Conservation (phyloP, 176 grass and related monocot species). For the Oropetium thomaeum region DNA sequence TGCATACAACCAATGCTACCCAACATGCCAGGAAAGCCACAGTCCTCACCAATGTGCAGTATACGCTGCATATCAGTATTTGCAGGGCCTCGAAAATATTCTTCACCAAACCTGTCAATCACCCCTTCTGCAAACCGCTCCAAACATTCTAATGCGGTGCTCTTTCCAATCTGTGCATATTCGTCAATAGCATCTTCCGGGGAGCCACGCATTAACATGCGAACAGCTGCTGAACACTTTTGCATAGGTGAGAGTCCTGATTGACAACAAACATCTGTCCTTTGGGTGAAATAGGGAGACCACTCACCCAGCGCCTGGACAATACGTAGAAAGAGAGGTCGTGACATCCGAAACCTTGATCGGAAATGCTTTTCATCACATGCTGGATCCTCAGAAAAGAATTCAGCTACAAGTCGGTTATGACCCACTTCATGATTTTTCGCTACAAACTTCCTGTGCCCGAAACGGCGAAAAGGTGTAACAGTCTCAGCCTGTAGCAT, state of each 20-base stretch:
- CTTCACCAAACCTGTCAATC: not conserved
- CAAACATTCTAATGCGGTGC: constrained; percentile 11
- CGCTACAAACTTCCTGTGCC: constrained; percentile 6
- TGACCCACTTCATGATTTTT: constrained; percentile 31
- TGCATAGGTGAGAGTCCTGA: constrained; percentile 17
- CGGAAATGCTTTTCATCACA: not conserved
- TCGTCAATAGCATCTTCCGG: not conserved
- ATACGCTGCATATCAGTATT: constrained; percentile 11
- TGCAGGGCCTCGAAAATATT: constrained; percentile 24
- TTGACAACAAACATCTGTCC: constrained; percentile 8
- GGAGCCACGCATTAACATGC: constrained; percentile 19
- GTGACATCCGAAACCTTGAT: constrained; percentile 22
- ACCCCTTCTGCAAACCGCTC: constrained; percentile 17
- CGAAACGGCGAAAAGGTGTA: not conserved
- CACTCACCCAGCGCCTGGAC: constrained; percentile 8
- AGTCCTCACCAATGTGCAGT: not conserved
- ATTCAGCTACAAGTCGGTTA: constrained; percentile 14
- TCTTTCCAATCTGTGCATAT: constrained; percentile 24
- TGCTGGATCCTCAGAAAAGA: constrained; percentile 21
- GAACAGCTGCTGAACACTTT: constrained; percentile 26
- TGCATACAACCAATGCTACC: constrained; percentile 27
- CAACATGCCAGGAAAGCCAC: constrained; percentile 28
- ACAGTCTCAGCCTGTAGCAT: not conserved
- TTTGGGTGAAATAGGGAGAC: constrained; percentile 32
- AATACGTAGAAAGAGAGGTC: constrained; percentile 19